Base-by-base conservation (phyloP, 805 yeast genomes). In the Deakozyma indianensis region DNA sequence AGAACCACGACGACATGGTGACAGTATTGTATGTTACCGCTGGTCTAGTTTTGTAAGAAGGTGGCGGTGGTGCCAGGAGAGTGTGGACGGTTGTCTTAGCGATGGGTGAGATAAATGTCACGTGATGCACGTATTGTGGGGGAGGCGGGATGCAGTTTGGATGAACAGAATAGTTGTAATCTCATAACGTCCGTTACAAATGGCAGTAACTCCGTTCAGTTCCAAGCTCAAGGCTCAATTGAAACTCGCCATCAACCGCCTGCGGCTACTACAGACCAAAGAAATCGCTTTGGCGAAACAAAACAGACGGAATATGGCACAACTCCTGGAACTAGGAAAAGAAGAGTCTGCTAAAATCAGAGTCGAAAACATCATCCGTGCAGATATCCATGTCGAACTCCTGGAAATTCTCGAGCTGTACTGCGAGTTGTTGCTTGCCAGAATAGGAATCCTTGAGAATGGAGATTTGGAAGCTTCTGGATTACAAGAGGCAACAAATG, bases 281-380 rank as follows among this genome's bases (percentile, higher is more conserved):
- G 82, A 82, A 51, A 67, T 74, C 2, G 90, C 94, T 0, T 54
- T 81, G 18, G 77, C 87, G 18, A 83, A 83, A 59, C 86, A 81
- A 55, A 82, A 77, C 52, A 66, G 94, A 43, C 66, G 88, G 4
- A 67, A 65, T 56, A 66, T 78, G 59, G 94, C 94, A 1, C 87
- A 82, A 42, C 64, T 85, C 9, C 65, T 86, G 44, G 67, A 71
- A 5, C 69, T 67, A 40, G 86, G 85, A 4, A 85, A 83, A 56
- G 88, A 84, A 50, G 78, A 80, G 43, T 83, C 87, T 53, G 95
- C 95, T 9, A 73, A 73, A 46, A 85, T 85, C 47, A 64, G 94
- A 43, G 90, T 84, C 2, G 96, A 86, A 58, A 82, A 83, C 53
- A 75, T 86, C 47, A 83, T 87, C 25, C 71, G 88, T 28, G 90